Evolutionary conservation across 148 eudicot genomes (phyloP), one percentile per base, ranked within the genome.

Genomic region (Drosera capensis): DNA sequence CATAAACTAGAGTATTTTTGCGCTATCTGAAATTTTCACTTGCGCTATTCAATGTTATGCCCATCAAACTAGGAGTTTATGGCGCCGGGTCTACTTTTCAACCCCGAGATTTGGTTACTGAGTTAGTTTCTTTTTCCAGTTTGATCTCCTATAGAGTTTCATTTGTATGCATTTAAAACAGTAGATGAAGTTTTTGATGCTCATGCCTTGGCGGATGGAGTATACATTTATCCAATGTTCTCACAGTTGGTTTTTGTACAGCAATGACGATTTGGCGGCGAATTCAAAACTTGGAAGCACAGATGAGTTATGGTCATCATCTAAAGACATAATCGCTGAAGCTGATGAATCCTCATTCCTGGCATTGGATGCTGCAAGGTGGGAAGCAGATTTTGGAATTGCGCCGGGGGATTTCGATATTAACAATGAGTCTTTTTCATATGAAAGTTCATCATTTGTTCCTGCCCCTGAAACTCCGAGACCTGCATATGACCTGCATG

Each of bases 161-260:
- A n/a, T n/a, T n/a, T n/a, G n/a, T n/a, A n/a, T n/a, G n/a, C n/a
- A n/a, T n/a, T n/a, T n/a, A n/a, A n/a, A n/a, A n/a, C n/a, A n/a
- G n/a, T n/a, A n/a, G n/a, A n/a, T n/a, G n/a, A n/a, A n/a, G n/a
- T n/a, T n/a, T n/a, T n/a, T n/a, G n/a, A n/a, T n/a, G n/a, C n/a
- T n/a, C n/a, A n/a, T n/a, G n/a, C n/a, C n/a, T n/a, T n/a, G n/a
- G n/a, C n/a, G n/a, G n/a, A n/a, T n/a, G n/a, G n/a, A n/a, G n/a
- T n/a, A n/a, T n/a, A n/a, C n/a, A n/a, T n/a, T n/a, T n/a, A 66
- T 79, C 29, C 48, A 57, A 56, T 68, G 68, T 74, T 74, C 81
- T 67, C 72, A 72, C 82, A 75, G 70, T 80, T 72, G 76, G 57
- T 63, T 59, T 65, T 73, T 71, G 78, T 78, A 74, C 96, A 86